These are phyloP conservation scores for Paramecium sonneborni DNA, from an alignment of 73 alveolate genomes.

Conservation along the genomic window DNA sequence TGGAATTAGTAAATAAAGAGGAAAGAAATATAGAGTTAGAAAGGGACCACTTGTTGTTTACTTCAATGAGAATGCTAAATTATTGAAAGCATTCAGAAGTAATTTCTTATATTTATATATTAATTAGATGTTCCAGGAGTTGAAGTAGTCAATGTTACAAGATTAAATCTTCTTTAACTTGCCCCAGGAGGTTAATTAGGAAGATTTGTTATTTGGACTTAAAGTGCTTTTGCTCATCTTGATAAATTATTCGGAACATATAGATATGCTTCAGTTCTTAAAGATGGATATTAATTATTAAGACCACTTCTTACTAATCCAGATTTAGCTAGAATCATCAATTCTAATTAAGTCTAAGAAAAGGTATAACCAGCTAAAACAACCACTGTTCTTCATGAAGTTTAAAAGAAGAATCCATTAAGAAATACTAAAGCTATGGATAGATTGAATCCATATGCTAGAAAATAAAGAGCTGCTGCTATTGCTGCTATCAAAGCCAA, in stretches of 20 bases:
- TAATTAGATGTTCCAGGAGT: slow-evolving; percentile 72
- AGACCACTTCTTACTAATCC: slow-evolving; percentile 89
- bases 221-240: slow-evolving; percentile 87
- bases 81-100: slow-evolving; percentile 88
- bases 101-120: neutral
- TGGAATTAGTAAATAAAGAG: slow-evolving; percentile 90
- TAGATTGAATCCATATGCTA: slow-evolving; percentile 81
- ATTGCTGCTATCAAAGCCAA: neutral
- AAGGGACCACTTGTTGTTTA: slow-evolving; percentile 94
- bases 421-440: slow-evolving; percentile 77
- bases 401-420: slow-evolving; percentile 82
- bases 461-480: slow-evolving; percentile 59
- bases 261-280: slow-evolving; percentile 76
- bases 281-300: slow-evolving; percentile 88
- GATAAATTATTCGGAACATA: slow-evolving; percentile 87
- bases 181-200: slow-evolving; percentile 98
- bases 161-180: slow-evolving; percentile 91
- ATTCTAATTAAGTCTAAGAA: slow-evolving; percentile 82
- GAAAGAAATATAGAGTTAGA: slow-evolving; percentile 88
- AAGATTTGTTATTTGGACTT: slow-evolving; percentile 94
- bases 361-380: slow-evolving; percentile 75
- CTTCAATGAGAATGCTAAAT: slow-evolving; percentile 82
- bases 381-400: slow-evolving; percentile 65
- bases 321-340: slow-evolving; percentile 89
- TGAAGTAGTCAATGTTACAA: slow-evolving; percentile 90